A percentile compares a stretch with the other conserved stretches of the same genome.
These are phyloP conservation scores for Globisporangium irregulare DNA, from an alignment of 352 stramenopile species.

Conservation along the genomic window DNA sequence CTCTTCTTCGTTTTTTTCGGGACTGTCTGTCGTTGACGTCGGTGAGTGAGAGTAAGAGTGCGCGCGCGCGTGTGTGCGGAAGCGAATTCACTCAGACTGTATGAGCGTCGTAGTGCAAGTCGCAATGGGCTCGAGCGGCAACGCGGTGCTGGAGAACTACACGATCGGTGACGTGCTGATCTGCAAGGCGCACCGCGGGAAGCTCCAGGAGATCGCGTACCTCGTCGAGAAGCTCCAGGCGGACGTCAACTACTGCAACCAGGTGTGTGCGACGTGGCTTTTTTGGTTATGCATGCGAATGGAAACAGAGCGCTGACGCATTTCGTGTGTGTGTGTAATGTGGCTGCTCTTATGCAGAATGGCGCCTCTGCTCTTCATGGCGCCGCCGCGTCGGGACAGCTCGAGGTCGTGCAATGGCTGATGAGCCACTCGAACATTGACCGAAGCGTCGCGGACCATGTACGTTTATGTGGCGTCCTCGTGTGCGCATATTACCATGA, in stretches of 20 bases:
- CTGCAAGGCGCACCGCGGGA: constrained; percentile 81
- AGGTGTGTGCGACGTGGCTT: constrained; percentile 29
- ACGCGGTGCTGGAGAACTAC: constrained; percentile 66
- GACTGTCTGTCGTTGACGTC: background rate
- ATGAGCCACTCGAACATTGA: constrained; percentile 56
- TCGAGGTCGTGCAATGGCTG: constrained; percentile 83
- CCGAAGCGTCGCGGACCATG: constrained; percentile 61
- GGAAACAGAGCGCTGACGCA: background rate
- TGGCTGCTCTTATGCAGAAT: constrained; percentile 38
- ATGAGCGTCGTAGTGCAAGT: constrained; percentile 73
- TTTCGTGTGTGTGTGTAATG: background rate
- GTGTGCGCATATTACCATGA: background rate
- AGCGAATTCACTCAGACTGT: background rate
- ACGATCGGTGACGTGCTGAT: constrained; percentile 85
- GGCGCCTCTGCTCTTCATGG: constrained; percentile 78
- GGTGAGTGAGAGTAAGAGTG: background rate
- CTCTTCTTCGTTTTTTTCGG: background rate
- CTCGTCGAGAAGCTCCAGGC: constrained; percentile 71
- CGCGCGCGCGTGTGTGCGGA: background rate
- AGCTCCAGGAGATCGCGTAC: constrained; percentile 75
- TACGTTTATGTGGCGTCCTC: constrained; percentile 20
- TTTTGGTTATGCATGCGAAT: background rate
- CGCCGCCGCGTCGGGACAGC: constrained; percentile 69
- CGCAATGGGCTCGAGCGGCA: constrained; percentile 44
- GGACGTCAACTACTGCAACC: constrained; percentile 86